A percentile compares a stretch with the other conserved stretches of the same genome.
Evolutionary conservation across 2,329 filamentous ascomycete genomes (phyloP).

Genomic region (Exophiala mesophila): DNA sequence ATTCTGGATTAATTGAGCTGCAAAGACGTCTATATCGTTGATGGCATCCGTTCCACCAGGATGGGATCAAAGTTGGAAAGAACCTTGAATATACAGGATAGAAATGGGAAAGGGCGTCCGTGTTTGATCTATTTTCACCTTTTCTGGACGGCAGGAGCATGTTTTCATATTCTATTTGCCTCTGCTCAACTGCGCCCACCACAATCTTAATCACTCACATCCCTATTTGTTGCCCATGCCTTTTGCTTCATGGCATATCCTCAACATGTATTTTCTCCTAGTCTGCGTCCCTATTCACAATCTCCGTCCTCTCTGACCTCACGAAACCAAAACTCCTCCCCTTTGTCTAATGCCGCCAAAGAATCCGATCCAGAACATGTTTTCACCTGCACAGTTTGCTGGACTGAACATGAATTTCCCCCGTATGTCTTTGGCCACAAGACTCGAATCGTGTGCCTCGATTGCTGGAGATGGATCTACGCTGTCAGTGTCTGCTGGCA

Average conservation of each 20-base stretch:
- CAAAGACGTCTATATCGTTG: too few relatives aligned
- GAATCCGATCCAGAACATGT: constrained; percentile 1
- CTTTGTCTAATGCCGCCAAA: neutral
- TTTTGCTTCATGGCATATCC: constrained; percentile 13
- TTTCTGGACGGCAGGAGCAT: too few relatives aligned
- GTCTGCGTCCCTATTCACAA: constrained; percentile 8
- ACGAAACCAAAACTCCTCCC: neutral
- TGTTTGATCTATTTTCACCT: too few relatives aligned
- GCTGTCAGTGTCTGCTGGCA: constrained; percentile 28
- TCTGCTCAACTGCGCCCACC: neutral
- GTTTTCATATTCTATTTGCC: neutral
- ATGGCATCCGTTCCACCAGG: too few relatives aligned
- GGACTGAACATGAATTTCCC: constrained; percentile 15
- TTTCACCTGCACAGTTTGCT: constrained; percentile 22
- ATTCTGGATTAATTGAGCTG: constrained; percentile 30
- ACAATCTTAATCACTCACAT: neutral
- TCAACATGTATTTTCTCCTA: constrained; percentile 10
- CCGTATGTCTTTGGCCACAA: constrained; percentile 17
- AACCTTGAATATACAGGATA: too few relatives aligned
- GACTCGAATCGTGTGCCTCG: constrained; percentile 23
- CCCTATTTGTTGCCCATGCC: neutral
- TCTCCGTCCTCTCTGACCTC: constrained; percentile 1
- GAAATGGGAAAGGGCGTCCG: too few relatives aligned
- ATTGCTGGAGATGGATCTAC: constrained; percentile 26
- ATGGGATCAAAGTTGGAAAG: too few relatives aligned